phyloP scores from a whole-genome alignment of 371 early-diverging fungal genomes.

The Mortierella sp. region DNA sequence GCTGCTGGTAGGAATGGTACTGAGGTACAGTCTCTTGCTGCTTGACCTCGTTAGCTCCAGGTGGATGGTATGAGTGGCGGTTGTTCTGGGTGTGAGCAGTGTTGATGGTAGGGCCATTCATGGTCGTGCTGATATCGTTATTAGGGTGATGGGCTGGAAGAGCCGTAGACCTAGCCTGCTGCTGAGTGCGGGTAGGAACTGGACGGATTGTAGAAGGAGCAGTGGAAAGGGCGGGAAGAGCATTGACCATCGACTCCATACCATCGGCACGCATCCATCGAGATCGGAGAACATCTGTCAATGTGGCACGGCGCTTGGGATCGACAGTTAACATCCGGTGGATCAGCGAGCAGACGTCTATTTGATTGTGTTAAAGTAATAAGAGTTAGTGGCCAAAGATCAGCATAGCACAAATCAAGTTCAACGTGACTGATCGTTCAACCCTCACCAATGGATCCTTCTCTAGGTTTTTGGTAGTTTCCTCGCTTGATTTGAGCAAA shows the following conservation, averaged over 20 bases:
- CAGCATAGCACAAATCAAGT: neutral
- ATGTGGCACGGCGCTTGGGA: constrained; percentile 63
- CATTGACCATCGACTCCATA: constrained; percentile 28
- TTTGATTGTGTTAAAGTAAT: neutral
- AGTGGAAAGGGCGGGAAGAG: constrained; percentile 35
- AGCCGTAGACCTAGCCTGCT: constrained; percentile 21
- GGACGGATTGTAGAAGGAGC: constrained; percentile 29
- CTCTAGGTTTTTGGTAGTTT: constrained; percentile 64
- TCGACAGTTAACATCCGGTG: constrained; percentile 68
- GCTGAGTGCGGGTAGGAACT: constrained; percentile 14
- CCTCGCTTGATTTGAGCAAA: constrained; percentile 76
- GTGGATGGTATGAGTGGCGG: constrained; percentile 51
- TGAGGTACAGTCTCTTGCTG: constrained; percentile 2
- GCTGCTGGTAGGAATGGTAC: constrained; percentile 20
- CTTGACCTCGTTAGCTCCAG: constrained; percentile 10
- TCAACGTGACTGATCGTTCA: neutral
- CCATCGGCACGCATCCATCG: constrained; percentile 54
- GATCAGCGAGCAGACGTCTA: constrained; percentile 58
- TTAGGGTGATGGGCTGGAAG: constrained; percentile 40
- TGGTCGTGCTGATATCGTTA: constrained; percentile 41
- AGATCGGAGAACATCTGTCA: constrained; percentile 47
- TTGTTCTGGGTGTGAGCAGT: constrained; percentile 14
- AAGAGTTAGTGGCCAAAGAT: neutral
- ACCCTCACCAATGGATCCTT: constrained; percentile 48
- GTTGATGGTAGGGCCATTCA: constrained; percentile 13